Conservation (phyloP, 805 yeast species). For the Ogataea parapolymorpha region DNA sequence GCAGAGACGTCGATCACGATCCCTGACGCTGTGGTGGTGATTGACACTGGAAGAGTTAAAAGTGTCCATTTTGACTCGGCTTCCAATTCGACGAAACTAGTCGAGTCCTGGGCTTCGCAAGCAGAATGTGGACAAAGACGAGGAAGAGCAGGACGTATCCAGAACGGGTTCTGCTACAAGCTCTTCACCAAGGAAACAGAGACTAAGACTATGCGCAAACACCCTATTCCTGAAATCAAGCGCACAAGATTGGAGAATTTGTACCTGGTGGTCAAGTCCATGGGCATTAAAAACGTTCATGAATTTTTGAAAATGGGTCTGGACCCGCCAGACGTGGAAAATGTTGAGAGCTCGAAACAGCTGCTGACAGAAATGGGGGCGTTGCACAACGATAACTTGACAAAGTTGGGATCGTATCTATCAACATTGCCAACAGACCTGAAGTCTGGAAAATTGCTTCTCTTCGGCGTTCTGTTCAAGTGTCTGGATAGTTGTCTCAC, state of each 20-base stretch:
- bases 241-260: constrained; percentile 81
- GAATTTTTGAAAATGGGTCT: constrained; percentile 70
- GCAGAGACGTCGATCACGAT: constrained; percentile 98
- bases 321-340: constrained; percentile 67
- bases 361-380: constrained; percentile 73
- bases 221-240: constrained; percentile 86
- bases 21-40: constrained; percentile 89
- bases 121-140: constrained; percentile 90
- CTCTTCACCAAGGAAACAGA: constrained; percentile 65
- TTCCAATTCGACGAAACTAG: constrained; percentile 64
- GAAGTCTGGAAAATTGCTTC: constrained; percentile 75
- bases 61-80: constrained; percentile 66
- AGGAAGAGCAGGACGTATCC: constrained; percentile 98
- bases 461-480: constrained; percentile 79
- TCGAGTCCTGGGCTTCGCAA: constrained; percentile 82
- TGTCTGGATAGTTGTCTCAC: constrained; percentile 76
- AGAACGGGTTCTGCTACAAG: constrained; percentile 77
- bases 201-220: constrained; percentile 52
- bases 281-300: constrained; percentile 76
- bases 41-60: constrained; percentile 86
- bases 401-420: constrained; percentile 76
- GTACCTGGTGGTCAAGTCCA: constrained; percentile 79
- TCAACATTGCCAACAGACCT: constrained; percentile 85
- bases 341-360: constrained; percentile 49
- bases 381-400: constrained; percentile 46